Base-by-base conservation (phyloP, 2,329 filamentous ascomycete genomes). In the Cercospora sp. region DNA sequence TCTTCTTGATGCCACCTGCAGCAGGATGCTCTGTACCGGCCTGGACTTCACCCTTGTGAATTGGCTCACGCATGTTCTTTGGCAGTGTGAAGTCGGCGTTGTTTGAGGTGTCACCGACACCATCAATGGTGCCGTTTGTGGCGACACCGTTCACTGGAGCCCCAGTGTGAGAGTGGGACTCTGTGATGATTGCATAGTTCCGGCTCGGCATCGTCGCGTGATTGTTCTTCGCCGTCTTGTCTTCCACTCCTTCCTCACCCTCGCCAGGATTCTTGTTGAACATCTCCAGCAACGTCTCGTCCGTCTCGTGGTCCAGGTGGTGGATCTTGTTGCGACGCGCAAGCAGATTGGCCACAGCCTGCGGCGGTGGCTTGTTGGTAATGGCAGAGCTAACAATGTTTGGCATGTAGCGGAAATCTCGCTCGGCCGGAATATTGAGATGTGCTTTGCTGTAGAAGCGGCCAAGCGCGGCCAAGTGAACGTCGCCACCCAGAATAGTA, bases 11-110 rank as follows among this genome's bases (percentile, higher is more conserved):
- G 5, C 82, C 83, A 10, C 62, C 62, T n/a, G 92, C 91, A 12
- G 93, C 91, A 67, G 87, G 88, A 82, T 97, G 93, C 32, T 81
- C 82, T 0, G 93, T 93, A 3, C 94, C 94, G 0, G 92, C 92
- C 58, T 86, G 82, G n/a, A 88, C 80, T 78, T 97, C 94, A 58
- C 94, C 94, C 3, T 82, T 80, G 77, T 94, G 90, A 45, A 97
- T 84, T 26, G 90, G 87, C 1, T 86, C 83, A 75, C 94, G 91
- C 32, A 80, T 79, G 68, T 85, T 85, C 89, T 80, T 93, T n/a
- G 76, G 74, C 5, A 71, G 51, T 5, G 61, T 64, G 71, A 78
- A 78, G 43, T 71, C 60, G 84, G 67, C 88, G 88, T 71, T 68
- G 61, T 68, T 68, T 5, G 70, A 63, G 4, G 70, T 69, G 21